phyloP scores from a whole-genome alignment of 495 filamentous ascomycete species.

The Sordaria brevicollis region DNA sequence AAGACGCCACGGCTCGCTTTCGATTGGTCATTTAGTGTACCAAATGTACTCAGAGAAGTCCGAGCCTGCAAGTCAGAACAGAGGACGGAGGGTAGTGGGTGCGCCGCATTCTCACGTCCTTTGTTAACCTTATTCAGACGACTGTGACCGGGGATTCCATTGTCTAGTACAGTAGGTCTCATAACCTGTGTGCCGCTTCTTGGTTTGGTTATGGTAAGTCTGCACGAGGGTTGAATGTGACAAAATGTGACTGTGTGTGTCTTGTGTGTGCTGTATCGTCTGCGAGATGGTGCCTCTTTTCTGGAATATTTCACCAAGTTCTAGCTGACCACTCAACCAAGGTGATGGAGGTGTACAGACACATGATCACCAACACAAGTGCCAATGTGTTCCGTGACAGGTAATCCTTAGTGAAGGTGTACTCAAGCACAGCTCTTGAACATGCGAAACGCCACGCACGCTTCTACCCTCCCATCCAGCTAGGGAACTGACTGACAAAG shows the following conservation, averaged over 20 bases:
- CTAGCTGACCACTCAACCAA: background rate
- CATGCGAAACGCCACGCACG: background rate
- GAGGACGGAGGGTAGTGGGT: background rate
- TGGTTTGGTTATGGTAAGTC: background rate
- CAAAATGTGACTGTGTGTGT: background rate
- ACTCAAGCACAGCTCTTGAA: too few relatives aligned
- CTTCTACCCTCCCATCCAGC: background rate
- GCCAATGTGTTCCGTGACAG: background rate
- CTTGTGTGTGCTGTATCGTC: background rate
- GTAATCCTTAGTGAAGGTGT: too few relatives aligned
- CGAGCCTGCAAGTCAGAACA: background rate
- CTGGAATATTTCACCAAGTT: background rate
- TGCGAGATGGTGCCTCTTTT: background rate
- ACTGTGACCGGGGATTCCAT: slow-evolving; percentile 1
- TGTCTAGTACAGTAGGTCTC: background rate
- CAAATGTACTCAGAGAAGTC: background rate
- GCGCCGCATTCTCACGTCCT: slow-evolving; percentile 1
- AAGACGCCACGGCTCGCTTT: background rate
- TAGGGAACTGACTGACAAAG: background rate
- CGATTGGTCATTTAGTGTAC: background rate
- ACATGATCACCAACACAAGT: background rate
- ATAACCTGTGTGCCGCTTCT: background rate
- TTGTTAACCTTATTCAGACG: slow-evolving; percentile 27
- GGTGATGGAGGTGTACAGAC: background rate
- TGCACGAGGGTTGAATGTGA: slow-evolving; percentile 2